Evolutionary conservation across 257 asterid species (phyloP).

Genomic region (Prunella vulgaris): DNA sequence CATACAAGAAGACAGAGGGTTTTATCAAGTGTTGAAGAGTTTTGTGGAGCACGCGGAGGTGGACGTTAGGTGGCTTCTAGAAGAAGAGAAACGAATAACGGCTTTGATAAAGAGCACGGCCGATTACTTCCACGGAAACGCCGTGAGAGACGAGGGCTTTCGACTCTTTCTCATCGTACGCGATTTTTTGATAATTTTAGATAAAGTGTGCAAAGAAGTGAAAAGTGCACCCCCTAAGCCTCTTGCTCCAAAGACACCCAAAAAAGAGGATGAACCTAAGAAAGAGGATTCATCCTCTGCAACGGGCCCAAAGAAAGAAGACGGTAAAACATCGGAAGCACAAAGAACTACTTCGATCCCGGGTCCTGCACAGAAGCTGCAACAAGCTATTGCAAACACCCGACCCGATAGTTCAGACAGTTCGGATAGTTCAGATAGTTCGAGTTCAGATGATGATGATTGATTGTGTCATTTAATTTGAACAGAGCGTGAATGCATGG

Average conservation of each 20-base stretch:
- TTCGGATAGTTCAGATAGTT: slow-evolving; percentile 34
- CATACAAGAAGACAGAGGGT: slow-evolving; percentile 37
- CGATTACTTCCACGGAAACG: slow-evolving; percentile 62
- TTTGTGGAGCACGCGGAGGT: slow-evolving; percentile 41
- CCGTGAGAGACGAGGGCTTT: slow-evolving; percentile 59
- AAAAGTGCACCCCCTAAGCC: slow-evolving; percentile 31
- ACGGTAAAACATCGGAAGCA: background rate
- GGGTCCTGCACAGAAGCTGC: slow-evolving; percentile 38
- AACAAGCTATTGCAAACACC: slow-evolving; percentile 47
- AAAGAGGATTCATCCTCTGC: background rate
- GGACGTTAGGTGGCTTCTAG: slow-evolving; percentile 41
- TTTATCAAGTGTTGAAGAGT: slow-evolving; percentile 33
- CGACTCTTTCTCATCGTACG: slow-evolving; percentile 48
- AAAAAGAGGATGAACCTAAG: slow-evolving; percentile 26
- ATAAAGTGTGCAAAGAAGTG: slow-evolving; percentile 60
- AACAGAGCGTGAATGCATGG: background rate
- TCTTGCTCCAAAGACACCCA: background rate
- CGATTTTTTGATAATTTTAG: slow-evolving; percentile 56
- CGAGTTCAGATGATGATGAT: slow-evolving; percentile 40
- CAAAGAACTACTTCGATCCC: background rate
- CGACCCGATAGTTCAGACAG: slow-evolving; percentile 38
- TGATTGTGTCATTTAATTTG: background rate
- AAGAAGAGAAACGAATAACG: slow-evolving; percentile 48
- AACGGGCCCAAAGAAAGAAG: slow-evolving; percentile 24
- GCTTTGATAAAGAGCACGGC: slow-evolving; percentile 56